These are phyloP conservation scores for Suillus fuscotomentosus DNA, from an alignment of 768 basidiomycete genomes.

Conservation along the genomic window DNA sequence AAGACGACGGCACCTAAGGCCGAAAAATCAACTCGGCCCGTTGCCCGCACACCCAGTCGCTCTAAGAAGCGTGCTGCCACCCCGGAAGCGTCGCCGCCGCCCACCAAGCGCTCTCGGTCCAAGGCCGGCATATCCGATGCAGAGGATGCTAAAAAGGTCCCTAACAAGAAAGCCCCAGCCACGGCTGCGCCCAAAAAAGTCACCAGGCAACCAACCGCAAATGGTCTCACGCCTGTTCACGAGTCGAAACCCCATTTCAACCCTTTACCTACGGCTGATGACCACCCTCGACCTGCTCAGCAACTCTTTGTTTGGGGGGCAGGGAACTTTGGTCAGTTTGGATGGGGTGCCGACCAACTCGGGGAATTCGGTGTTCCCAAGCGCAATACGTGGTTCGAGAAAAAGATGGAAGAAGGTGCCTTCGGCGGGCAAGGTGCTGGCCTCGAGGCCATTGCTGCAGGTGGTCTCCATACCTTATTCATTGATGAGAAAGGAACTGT, in stretches of 20 bases:
- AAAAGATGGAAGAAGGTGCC: slow-evolving; percentile 66
- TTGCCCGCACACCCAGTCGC: slow-evolving; percentile 21
- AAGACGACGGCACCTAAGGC: slow-evolving; percentile 27
- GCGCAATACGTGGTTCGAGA: slow-evolving; percentile 74
- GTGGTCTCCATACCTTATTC: slow-evolving; percentile 88
- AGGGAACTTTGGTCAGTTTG: slow-evolving; percentile 95
- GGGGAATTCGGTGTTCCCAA: slow-evolving; percentile 76
- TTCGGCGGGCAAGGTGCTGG: slow-evolving; percentile 76
- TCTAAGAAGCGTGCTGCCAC: slow-evolving; percentile 52
- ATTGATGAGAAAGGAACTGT: slow-evolving; percentile 90
- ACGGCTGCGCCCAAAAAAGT: slow-evolving; percentile 25
- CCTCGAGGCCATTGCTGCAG: slow-evolving; percentile 77
- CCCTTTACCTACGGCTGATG: slow-evolving; percentile 57
- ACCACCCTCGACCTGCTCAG: slow-evolving; percentile 59
- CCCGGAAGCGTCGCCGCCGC: slow-evolving; percentile 45
- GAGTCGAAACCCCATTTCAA: slow-evolving; percentile 61
- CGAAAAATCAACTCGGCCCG: slow-evolving; percentile 27
- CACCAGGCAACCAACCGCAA: slow-evolving; percentile 27
- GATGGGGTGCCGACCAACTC: slow-evolving; percentile 75
- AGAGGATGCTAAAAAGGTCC: slow-evolving; percentile 36
- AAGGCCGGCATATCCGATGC: slow-evolving; percentile 37
- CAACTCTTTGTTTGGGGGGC: slow-evolving; percentile 87
- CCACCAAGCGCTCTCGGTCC: slow-evolving; percentile 47
- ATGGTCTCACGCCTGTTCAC: slow-evolving; percentile 28
- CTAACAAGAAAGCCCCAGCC: slow-evolving; percentile 22